These are phyloP conservation scores for Penicillium mononematosum DNA, from an alignment of 495 filamentous ascomycete species.

Conservation along the genomic window DNA sequence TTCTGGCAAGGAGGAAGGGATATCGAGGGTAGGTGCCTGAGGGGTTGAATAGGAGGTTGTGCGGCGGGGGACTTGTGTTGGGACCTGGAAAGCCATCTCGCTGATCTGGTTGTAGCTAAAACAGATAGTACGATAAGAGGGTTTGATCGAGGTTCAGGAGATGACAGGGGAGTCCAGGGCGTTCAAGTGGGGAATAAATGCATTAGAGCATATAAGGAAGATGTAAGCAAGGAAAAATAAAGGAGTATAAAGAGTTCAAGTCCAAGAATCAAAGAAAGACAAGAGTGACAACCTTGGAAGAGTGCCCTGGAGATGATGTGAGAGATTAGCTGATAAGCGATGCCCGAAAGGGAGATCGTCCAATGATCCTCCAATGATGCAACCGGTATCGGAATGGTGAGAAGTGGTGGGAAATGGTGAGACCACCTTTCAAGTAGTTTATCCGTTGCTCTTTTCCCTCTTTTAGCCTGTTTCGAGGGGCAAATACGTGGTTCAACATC, in stretches of 20 bases:
- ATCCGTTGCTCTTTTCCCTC: neutral
- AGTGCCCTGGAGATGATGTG: neutral
- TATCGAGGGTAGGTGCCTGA: conserved; percentile 40
- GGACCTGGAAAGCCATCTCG: conserved; percentile 81
- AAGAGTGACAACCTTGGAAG: neutral
- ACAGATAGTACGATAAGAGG: conserved; percentile 12
- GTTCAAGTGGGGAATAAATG: neutral
- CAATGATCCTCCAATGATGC: conserved; percentile 11
- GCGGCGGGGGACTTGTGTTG: conserved; percentile 63
- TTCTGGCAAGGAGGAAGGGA: conserved; percentile 37
- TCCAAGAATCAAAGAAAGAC: neutral
- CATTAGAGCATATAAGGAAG: neutral
- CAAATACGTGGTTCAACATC: neutral
- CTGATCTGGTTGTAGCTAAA: conserved; percentile 5
- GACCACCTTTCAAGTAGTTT: conserved; percentile 1
- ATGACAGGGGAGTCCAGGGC: conserved; percentile 6
- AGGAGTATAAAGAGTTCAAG: neutral
- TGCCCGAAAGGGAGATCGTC: neutral
- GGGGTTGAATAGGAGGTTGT: conserved; percentile 53
- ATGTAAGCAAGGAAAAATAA: neutral
- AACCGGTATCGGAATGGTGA: conserved; percentile 4
- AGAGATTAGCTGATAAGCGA: conserved; percentile 15
- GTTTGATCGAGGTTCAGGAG: conserved; percentile 24
- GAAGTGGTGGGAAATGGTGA: neutral
- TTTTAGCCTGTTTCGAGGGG: neutral